Conservation (phyloP, 179 eudicot species). For the Gypsophila paniculata region DNA sequence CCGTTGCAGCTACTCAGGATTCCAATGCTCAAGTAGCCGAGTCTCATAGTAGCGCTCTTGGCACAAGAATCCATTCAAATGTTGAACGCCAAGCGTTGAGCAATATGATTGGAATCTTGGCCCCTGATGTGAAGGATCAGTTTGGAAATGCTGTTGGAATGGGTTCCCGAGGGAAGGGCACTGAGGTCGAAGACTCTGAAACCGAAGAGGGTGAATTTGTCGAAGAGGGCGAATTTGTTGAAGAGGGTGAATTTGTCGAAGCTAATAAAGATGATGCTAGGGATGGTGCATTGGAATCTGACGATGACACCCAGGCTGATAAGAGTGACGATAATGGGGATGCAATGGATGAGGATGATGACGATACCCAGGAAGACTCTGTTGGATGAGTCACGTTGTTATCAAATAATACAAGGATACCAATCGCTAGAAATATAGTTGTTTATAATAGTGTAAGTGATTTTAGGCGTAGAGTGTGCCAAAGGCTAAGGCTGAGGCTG, state of each 20-base stretch:
- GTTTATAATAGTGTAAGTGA: slow-evolving; percentile 19
- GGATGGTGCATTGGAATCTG: slow-evolving; percentile 36
- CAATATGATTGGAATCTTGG: slow-evolving; percentile 80
- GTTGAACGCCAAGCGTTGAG: slow-evolving; percentile 56
- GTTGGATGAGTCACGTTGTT: slow-evolving; percentile 26
- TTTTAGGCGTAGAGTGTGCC: slow-evolving; percentile 11
- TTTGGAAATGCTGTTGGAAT: slow-evolving; percentile 41
- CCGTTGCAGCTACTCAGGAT: slow-evolving; percentile 33
- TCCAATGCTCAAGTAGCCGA: slow-evolving; percentile 53
- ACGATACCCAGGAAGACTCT: slow-evolving; percentile 70
- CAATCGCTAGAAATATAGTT: not conserved
- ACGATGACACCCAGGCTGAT: slow-evolving; percentile 52
- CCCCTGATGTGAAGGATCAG: slow-evolving; percentile 71
- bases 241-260: slow-evolving; percentile 45
- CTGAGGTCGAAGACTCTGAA: slow-evolving; percentile 47
- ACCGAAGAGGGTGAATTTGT: slow-evolving; percentile 53
- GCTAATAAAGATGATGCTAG: slow-evolving; percentile 27
- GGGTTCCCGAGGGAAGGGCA: slow-evolving; percentile 28
- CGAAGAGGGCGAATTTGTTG: too few species aligned
- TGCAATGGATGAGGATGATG: slow-evolving; percentile 62
- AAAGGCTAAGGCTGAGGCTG: not conserved
- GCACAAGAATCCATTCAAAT: slow-evolving; percentile 28
- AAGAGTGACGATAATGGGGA: slow-evolving; percentile 28
- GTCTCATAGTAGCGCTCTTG: slow-evolving; percentile 44
- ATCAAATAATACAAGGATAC: slow-evolving; percentile 2